Base-by-base conservation (phyloP, 2,329 filamentous ascomycete species). In the Paracoccidioides brasiliensis region DNA sequence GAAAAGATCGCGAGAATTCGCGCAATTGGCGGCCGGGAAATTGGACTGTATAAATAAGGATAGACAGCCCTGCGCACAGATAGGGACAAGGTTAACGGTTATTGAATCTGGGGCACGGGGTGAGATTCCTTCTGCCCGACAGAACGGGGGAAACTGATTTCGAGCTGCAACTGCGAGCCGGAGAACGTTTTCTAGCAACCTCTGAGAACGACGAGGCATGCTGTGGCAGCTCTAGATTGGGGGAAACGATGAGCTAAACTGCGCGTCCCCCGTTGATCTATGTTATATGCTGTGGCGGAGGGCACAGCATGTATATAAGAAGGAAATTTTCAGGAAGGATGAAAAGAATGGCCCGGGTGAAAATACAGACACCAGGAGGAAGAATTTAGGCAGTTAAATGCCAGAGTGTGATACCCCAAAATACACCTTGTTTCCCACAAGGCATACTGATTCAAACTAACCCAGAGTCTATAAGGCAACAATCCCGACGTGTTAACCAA, bases 21-120 rank as follows among this genome's bases (percentile, higher is more conserved):
- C 73, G 63, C 83, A 85, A 50, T 67, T 64, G 52, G 67, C 69
- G 22, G 66, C 63, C 40, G 75, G 74, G 64, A 80, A 86, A 66
- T 84, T 82, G 58, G 74, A 71, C n/a, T 69, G 66, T 61, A 88
- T 72, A 63, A 87, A 88, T 8, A 77, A 77, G 59, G 76, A 64
- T 61, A 89, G 76, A 66, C 86, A 90, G 44, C 68, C 62, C 59
- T 75, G 70, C 3, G 83, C 82, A 64, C 84, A 88, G 12, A 67
- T 59, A 5, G 82, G 81, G n/a, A 84, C 68, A 54, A 8, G 7
- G 40, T 49, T 15, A 15, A n/a, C 32, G 33, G 3, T 22, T 14
- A 28, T 4, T 41, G n/a, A 14, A 41, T 14, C 12, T 37, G 15
- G 41, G 22, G 49, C 15, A 33, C 37, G 49, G 37, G 12, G 37